A percentile compares a stretch with the other conserved stretches of the same genome.
These are phyloP conservation scores for Orbilia javanica DNA, from an alignment of 2,329 filamentous ascomycete species.

Conservation along the genomic window DNA sequence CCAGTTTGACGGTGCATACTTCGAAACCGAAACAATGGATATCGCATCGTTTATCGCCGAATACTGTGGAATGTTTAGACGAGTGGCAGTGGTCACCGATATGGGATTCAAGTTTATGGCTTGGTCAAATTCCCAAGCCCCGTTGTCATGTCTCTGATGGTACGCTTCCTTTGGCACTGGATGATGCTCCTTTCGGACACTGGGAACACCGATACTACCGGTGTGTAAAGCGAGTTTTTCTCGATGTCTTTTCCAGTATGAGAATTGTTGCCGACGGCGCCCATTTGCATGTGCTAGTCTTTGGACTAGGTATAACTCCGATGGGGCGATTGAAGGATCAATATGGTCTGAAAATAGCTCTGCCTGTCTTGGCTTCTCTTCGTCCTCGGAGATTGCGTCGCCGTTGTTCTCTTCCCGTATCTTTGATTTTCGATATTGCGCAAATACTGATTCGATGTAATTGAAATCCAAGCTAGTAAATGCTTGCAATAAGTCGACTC, in stretches of 20 bases:
- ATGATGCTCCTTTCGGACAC: neutral
- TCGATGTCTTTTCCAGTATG: slow-evolving; percentile 52
- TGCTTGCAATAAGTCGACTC: slow-evolving; percentile 27
- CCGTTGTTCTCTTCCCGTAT: neutral
- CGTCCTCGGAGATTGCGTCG: neutral
- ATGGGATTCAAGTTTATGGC: neutral
- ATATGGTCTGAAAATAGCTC: neutral
- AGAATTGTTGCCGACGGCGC: slow-evolving; percentile 39
- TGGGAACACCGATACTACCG: neutral
- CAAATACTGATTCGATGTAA: slow-evolving; percentile 37
- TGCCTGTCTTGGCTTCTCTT: neutral
- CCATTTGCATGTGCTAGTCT: slow-evolving; percentile 40
- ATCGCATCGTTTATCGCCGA: slow-evolving; percentile 3
- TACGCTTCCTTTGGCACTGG: neutral
- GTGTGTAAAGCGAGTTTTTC: slow-evolving; percentile 43
- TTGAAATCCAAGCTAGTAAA: slow-evolving; percentile 18
- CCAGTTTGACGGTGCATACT: slow-evolving; percentile 47
- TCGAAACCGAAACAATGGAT: slow-evolving; percentile 40
- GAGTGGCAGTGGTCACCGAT: slow-evolving; percentile 49
- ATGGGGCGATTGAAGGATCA: neutral
- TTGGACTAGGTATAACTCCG: slow-evolving; percentile 1
- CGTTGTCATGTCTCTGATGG: neutral
- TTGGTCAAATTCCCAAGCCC: neutral
- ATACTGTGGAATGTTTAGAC: slow-evolving; percentile 25
- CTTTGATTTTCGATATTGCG: slow-evolving; percentile 35